phyloP scores from a whole-genome alignment of 352 stramenopile species.

The Hyaloperonospora arabidopsidis region DNA sequence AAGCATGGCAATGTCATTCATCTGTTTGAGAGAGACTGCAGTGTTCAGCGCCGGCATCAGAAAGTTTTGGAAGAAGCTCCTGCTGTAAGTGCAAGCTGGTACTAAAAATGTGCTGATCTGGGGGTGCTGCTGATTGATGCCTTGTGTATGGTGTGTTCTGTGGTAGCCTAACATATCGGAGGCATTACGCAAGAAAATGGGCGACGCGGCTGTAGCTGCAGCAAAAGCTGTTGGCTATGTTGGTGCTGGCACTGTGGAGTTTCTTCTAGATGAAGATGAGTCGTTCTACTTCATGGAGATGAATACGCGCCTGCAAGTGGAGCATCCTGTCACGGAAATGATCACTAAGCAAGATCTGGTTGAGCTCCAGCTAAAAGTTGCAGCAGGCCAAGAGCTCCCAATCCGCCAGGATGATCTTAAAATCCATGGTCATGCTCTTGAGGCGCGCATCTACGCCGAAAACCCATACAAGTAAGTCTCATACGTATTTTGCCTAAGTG shows the following conservation, averaged over 20 bases:
- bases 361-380: slow-evolving; percentile 92
- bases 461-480: slow-evolving; percentile 82
- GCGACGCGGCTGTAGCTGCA: slow-evolving; percentile 79
- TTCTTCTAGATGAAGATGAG: slow-evolving; percentile 86
- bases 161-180: slow-evolving; percentile 66
- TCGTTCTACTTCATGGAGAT: slow-evolving; percentile 96
- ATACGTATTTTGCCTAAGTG: not conserved
- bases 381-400: slow-evolving; percentile 84
- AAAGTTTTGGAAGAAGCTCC: slow-evolving; percentile 93
- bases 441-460: slow-evolving; percentile 92
- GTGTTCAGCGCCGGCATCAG: slow-evolving; percentile 87
- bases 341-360: slow-evolving; percentile 87
- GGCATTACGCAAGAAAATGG: slow-evolving; percentile 81
- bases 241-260: slow-evolving; percentile 90
- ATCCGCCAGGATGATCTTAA: slow-evolving; percentile 84
- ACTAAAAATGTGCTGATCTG: not conserved
- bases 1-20: slow-evolving; percentile 85
- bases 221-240: slow-evolving; percentile 89
- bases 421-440: slow-evolving; percentile 86
- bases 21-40: slow-evolving; percentile 89
- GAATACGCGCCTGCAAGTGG: slow-evolving; percentile 93
- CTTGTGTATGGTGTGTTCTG: not conserved
- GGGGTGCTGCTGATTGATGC: not conserved
- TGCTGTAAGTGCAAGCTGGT: slow-evolving; percentile 43
- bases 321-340: slow-evolving; percentile 89